phyloP scores from a whole-genome alignment of 352 stramenopile genomes.

The Globisporangium mamillatum region DNA sequence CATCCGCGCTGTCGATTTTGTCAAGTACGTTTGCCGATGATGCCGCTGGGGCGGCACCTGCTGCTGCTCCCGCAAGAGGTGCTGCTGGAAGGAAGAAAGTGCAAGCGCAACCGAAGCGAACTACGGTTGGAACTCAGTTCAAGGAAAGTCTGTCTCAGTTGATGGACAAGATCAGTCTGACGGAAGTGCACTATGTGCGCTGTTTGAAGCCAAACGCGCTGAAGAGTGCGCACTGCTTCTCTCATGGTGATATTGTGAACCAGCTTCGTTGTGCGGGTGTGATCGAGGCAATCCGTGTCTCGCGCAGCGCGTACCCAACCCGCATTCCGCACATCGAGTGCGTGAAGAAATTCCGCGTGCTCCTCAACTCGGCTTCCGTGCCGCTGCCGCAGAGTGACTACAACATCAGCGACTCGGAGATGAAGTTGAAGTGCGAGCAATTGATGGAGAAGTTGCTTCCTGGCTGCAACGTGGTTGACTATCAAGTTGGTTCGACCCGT shows the following conservation, averaged over 20 bases:
- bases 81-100: conserved; percentile 35
- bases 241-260: conserved; percentile 73
- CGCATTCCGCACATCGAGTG: conserved; percentile 76
- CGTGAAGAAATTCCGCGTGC: conserved; percentile 77
- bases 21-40: conserved; percentile 71
- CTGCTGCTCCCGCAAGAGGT: conserved; percentile 10
- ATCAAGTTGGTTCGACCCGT: conserved; percentile 80
- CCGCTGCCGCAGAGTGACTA: conserved; percentile 14
- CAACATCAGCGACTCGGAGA: conserved; percentile 46
- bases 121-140: conserved; percentile 83
- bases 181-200: conserved; percentile 84
- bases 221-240: conserved; percentile 73
- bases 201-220: conserved; percentile 81
- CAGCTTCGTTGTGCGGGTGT: conserved; percentile 83
- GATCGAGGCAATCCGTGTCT: conserved; percentile 86
- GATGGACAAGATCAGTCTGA: conserved; percentile 87
- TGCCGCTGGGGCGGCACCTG: conserved; percentile 6
- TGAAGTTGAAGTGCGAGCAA: conserved; percentile 62
- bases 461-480: conserved; percentile 74
- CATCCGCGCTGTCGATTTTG: conserved; percentile 57
- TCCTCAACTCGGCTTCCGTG: conserved; percentile 30
- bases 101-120: conserved; percentile 58
- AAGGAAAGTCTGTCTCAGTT: conserved; percentile 79
- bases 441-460: conserved; percentile 69
- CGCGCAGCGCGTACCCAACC: conserved; percentile 81